phyloP scores from a whole-genome alignment of 2,329 filamentous ascomycete species.

The Fusarium brevicatenulatum region DNA sequence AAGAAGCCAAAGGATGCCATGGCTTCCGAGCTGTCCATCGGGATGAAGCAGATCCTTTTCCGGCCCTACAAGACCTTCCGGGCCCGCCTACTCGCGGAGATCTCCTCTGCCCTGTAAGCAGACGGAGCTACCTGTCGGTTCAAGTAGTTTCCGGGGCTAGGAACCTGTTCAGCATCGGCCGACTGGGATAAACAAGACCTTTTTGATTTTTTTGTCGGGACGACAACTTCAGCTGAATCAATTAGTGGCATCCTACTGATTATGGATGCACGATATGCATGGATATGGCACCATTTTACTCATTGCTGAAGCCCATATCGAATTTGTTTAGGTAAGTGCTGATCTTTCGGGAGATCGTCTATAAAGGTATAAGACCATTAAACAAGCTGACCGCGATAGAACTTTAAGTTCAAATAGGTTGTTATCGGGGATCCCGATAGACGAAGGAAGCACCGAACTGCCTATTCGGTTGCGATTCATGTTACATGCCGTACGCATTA shows the following conservation, averaged over 20 bases:
- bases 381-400: neutral
- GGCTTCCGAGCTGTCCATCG: conserved; percentile 10
- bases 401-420: neutral
- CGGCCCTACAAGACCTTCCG: conserved; percentile 32
- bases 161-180: neutral
- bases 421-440: conserved; percentile 9
- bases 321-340: neutral
- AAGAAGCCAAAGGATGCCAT: neutral
- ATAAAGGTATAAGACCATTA: neutral
- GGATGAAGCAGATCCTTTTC: conserved; percentile 19
- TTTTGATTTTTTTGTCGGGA: conserved; percentile 5
- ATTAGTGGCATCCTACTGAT: neutral
- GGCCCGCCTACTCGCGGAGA: conserved; percentile 17
- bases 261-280: neutral
- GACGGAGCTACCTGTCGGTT: neutral
- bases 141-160: neutral
- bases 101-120: neutral
- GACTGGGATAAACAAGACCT: neutral
- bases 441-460: conserved; percentile 5
- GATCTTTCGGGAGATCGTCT: neutral
- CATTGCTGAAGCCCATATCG: neutral
- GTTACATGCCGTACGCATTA: neutral
- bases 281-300: neutral
- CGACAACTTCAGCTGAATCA: neutral
- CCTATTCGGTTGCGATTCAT: conserved; percentile 10